These are phyloP conservation scores for Brettanomyces sp. DNA, from an alignment of 805 yeast genomes.

Conservation along the genomic window DNA sequence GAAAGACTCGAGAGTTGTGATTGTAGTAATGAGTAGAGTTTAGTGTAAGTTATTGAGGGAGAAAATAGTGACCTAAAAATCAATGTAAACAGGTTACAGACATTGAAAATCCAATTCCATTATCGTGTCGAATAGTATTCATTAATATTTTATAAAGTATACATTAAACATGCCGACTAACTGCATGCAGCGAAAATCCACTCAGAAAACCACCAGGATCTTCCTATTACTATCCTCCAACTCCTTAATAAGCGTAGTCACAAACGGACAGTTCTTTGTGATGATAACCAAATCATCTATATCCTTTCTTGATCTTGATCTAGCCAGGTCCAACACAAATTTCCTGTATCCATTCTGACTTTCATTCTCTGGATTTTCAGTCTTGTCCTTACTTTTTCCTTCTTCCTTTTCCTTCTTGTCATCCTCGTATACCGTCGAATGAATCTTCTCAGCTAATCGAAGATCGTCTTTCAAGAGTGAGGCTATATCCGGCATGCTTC, in stretches of 20 bases:
- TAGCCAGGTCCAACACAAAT: conserved; percentile 3
- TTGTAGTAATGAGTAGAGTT: no score
- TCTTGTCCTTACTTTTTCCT: not conserved
- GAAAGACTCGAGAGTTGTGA: no score
- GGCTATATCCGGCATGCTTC: not conserved
- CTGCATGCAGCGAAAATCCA: no score
- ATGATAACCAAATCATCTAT: conserved; percentile 17
- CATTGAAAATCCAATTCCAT: no score
- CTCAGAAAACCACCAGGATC: conserved; percentile 15
- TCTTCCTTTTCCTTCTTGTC: not conserved
- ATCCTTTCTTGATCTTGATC: conserved; percentile 1
- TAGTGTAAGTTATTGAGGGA: no score
- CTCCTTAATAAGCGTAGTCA: conserved; percentile 7
- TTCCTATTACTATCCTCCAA: conserved; percentile 16
- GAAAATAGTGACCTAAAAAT: no score
- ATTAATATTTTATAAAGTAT: not conserved
- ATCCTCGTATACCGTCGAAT: conserved; percentile 2
- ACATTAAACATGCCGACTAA: not conserved
- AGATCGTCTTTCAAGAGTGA: not conserved
- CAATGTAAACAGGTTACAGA: no score
- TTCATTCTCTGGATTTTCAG: not conserved
- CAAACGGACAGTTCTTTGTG: conserved; percentile 6
- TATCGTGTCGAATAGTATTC: not conserved
- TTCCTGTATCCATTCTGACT: conserved; percentile 3
- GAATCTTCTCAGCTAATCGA: conserved; percentile 1